A percentile compares a stretch with the other conserved stretches of the same genome.
These are phyloP conservation scores for Candida pseudoglaebosa DNA, from an alignment of 805 yeast genomes.

Conservation along the genomic window DNA sequence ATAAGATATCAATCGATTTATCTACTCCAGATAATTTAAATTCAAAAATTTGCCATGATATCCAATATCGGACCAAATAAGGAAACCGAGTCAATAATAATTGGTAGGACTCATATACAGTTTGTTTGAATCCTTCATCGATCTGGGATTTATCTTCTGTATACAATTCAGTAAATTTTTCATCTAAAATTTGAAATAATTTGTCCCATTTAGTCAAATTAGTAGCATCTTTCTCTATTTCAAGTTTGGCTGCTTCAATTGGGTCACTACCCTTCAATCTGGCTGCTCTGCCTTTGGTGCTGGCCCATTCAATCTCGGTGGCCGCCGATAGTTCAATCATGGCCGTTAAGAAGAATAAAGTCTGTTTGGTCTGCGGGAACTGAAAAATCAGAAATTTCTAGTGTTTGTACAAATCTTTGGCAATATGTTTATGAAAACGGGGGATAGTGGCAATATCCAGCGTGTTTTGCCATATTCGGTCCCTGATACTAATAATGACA, in stretches of 20 bases:
- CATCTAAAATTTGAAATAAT: constrained; percentile 28
- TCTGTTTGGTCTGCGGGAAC: too few species aligned
- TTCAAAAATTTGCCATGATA: constrained; percentile 50
- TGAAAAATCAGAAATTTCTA: not conserved
- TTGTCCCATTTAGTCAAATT: constrained; percentile 39
- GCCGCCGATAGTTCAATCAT: not conserved
- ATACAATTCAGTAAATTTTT: constrained; percentile 14
- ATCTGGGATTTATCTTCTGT: constrained; percentile 8
- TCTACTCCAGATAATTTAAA: constrained; percentile 54
- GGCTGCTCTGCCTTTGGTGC: not conserved
- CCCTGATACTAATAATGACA: constrained; percentile 2
- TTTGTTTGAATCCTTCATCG: constrained; percentile 16
- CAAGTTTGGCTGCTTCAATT: constrained; percentile 3
- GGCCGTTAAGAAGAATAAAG: not conserved
- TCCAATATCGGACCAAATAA: constrained; percentile 59
- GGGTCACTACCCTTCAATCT: not conserved
- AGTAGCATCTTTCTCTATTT: constrained; percentile 17
- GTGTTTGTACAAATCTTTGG: too few species aligned
- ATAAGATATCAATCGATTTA: constrained; percentile 44
- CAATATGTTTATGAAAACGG: not conserved
- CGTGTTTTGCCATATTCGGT: constrained; percentile 1
- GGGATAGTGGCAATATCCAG: not conserved
- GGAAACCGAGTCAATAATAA: constrained; percentile 54
- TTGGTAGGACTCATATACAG: constrained; percentile 14
- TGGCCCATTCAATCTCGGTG: not conserved